Evolutionary conservation across 768 basidiomycete genomes (phyloP).

Genomic region (Russula emetica): DNA sequence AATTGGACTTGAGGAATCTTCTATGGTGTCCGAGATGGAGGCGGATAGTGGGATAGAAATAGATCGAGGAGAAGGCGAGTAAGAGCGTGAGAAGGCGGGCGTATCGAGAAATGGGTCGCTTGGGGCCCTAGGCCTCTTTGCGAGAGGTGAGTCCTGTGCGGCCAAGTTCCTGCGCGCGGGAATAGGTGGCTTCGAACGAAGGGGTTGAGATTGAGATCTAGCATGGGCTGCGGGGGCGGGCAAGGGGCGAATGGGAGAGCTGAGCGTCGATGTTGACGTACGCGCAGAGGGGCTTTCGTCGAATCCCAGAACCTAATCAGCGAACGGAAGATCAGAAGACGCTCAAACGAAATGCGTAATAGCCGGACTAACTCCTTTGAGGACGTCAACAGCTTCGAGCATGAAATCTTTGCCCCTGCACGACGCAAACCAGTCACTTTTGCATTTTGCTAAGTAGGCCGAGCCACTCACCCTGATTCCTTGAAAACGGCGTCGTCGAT

Average conservation of each 20-base stretch:
- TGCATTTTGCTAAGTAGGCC: slow-evolving; percentile 20
- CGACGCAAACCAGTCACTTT: slow-evolving; percentile 28
- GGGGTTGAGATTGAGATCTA: slow-evolving; percentile 54
- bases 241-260: slow-evolving; percentile 37
- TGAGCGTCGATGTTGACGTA: slow-evolving; percentile 30
- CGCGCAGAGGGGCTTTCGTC: slow-evolving; percentile 49
- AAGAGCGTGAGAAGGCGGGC: slow-evolving; percentile 52
- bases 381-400: slow-evolving; percentile 82
- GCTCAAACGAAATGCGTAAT: slow-evolving; percentile 32
- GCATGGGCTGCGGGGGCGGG: slow-evolving; percentile 43
- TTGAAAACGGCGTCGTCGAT: slow-evolving; percentile 92
- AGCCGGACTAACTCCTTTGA: slow-evolving; percentile 74
- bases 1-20: slow-evolving; percentile 42
- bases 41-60: slow-evolving; percentile 33
- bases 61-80: slow-evolving; percentile 50
- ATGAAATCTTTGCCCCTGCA: slow-evolving; percentile 89
- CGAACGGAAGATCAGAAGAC: slow-evolving; percentile 18
- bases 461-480: slow-evolving; percentile 74
- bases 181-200: slow-evolving; percentile 36
- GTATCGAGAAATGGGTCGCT: slow-evolving; percentile 80
- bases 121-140: slow-evolving; percentile 66
- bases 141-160: slow-evolving; percentile 42
- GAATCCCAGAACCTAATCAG: slow-evolving; percentile 59
- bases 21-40: slow-evolving; percentile 35
- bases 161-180: slow-evolving; percentile 35